Percentiles rank a stretch among this genome's conserved stretches.
Evolutionary conservation across 495 filamentous ascomycete genomes (phyloP).

Genomic region (Haplographium delicatum): DNA sequence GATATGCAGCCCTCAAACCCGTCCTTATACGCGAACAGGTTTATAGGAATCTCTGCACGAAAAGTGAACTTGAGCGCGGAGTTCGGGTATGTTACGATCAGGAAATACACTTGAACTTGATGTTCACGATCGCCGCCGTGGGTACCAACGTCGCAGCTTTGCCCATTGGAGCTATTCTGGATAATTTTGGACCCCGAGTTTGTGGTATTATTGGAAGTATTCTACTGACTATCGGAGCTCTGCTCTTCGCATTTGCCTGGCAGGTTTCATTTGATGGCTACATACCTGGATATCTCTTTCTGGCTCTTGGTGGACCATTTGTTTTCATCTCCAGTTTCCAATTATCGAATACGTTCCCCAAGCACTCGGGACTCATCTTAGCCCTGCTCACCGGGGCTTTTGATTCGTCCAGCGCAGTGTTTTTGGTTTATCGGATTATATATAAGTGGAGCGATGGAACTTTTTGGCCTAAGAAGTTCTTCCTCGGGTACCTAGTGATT

Average conservation of each 20-base stretch:
- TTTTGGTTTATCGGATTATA: slow-evolving; percentile 75
- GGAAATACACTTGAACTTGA: slow-evolving; percentile 81
- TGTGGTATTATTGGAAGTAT: slow-evolving; percentile 67
- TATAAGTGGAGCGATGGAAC: slow-evolving; percentile 56
- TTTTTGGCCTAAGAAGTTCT: slow-evolving; percentile 67
- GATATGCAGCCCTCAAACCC: slow-evolving; percentile 80
- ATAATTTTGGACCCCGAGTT: slow-evolving; percentile 74
- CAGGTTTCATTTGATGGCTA: slow-evolving; percentile 64
- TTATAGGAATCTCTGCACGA: slow-evolving; percentile 59
- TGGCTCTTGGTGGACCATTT: slow-evolving; percentile 84
- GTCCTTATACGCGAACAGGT: slow-evolving; percentile 72
- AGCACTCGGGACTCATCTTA: slow-evolving; percentile 78
- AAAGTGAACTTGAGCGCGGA: slow-evolving; percentile 51
- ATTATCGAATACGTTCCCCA: slow-evolving; percentile 85
- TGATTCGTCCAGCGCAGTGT: slow-evolving; percentile 82
- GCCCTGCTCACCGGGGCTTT: slow-evolving; percentile 85
- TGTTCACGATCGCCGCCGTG: slow-evolving; percentile 92
- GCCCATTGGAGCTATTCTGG: slow-evolving; percentile 79
- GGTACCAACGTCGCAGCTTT: slow-evolving; percentile 74
- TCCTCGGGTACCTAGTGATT: slow-evolving; percentile 69
- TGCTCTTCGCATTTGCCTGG: slow-evolving; percentile 64
- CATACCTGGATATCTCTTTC: slow-evolving; percentile 71
- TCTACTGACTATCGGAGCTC: slow-evolving; percentile 62
- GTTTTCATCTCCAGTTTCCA: slow-evolving; percentile 90
- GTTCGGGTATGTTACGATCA: slow-evolving; percentile 65